Evolutionary conservation across 2,329 filamentous ascomycete genomes (phyloP).

Genomic region (Phaeomoniella chlamydospora): DNA sequence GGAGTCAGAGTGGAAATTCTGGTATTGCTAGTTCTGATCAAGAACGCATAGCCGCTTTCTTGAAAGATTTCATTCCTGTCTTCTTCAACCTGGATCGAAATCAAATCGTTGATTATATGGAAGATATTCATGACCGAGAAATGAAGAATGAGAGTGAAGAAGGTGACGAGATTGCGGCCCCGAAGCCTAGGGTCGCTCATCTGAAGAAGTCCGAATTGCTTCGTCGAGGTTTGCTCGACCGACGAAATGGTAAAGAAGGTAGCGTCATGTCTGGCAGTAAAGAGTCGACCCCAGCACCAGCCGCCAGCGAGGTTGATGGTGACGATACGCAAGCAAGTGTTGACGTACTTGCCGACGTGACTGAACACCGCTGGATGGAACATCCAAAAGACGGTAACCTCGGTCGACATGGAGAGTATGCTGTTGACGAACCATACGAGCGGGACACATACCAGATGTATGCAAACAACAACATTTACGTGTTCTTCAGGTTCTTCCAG

Average conservation of each 20-base stretch:
- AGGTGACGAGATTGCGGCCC: conserved; percentile 56
- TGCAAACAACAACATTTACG: conserved; percentile 79
- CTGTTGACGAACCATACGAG: conserved; percentile 64
- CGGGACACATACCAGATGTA: conserved; percentile 81
- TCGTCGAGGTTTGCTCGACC: conserved; percentile 75
- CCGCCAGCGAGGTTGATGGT: conserved; percentile 27
- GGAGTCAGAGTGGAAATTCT: conserved; percentile 31
- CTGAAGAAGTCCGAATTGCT: conserved; percentile 65
- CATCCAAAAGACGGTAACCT: conserved; percentile 41
- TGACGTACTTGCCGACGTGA: conserved; percentile 39
- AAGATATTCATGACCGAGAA: conserved; percentile 55
- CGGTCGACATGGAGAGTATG: conserved; percentile 50
- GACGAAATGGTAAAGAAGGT: conserved; percentile 63
- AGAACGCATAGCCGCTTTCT: conserved; percentile 58
- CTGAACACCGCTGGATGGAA: conserved; percentile 43
- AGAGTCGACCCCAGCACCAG: conserved; percentile 56
- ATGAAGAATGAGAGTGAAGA: conserved; percentile 47
- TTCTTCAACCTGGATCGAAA: conserved; percentile 68
- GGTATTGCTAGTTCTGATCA: conserved; percentile 47
- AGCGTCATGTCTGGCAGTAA: conserved; percentile 68
- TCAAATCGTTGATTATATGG: conserved; percentile 50
- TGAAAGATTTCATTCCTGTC: conserved; percentile 58
- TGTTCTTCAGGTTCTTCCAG: conserved; percentile 89
- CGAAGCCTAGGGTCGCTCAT: conserved; percentile 48
- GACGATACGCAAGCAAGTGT: conserved; percentile 55